Evolutionary conservation across 768 basidiomycete species (phyloP).

Genomic region (Pisolithus orientalis): DNA sequence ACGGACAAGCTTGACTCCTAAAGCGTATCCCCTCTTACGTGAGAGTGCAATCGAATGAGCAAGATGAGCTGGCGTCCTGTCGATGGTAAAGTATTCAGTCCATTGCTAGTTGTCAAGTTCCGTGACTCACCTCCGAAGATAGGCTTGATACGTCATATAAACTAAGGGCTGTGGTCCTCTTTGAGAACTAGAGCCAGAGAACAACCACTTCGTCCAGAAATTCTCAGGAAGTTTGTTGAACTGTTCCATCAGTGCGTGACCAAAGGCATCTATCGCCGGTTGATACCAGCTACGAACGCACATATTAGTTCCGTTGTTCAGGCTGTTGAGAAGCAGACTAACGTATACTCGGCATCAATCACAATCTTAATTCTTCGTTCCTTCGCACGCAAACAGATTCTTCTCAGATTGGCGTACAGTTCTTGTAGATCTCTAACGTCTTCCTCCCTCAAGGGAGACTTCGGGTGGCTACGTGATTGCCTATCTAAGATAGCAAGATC

Average conservation of each 20-base stretch:
- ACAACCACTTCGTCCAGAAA: conserved; percentile 1
- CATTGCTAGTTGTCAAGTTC: not conserved
- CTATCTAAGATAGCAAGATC: conserved; percentile 51
- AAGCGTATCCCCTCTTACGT: conserved; percentile 54
- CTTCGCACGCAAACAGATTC: conserved; percentile 60
- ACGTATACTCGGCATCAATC: conserved; percentile 85
- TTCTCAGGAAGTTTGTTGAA: conserved; percentile 51
- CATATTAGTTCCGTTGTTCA: not conserved
- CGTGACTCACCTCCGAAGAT: conserved; percentile 57
- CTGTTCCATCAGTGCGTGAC: conserved; percentile 66
- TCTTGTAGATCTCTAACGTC: conserved; percentile 59
- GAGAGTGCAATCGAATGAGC: conserved; percentile 61
- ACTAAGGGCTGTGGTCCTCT: conserved; percentile 55
- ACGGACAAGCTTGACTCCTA: conserved; percentile 90
- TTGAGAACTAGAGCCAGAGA: not conserved
- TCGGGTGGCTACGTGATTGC: conserved; percentile 4
- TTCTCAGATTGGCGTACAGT: conserved; percentile 54
- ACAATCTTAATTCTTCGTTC: conserved; percentile 62
- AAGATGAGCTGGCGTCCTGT: conserved; percentile 64
- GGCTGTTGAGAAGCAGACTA: conserved; percentile 1
- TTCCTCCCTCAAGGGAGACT: conserved; percentile 35
- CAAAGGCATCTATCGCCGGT: conserved; percentile 80
- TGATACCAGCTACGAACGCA: conserved; percentile 45
- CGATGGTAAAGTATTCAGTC: not conserved
- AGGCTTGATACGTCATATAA: conserved; percentile 87